A percentile compares a stretch with the other conserved stretches of the same genome.
Evolutionary conservation across 257 asterid genomes (phyloP).

Genomic region (Nicotiana tabacum): DNA sequence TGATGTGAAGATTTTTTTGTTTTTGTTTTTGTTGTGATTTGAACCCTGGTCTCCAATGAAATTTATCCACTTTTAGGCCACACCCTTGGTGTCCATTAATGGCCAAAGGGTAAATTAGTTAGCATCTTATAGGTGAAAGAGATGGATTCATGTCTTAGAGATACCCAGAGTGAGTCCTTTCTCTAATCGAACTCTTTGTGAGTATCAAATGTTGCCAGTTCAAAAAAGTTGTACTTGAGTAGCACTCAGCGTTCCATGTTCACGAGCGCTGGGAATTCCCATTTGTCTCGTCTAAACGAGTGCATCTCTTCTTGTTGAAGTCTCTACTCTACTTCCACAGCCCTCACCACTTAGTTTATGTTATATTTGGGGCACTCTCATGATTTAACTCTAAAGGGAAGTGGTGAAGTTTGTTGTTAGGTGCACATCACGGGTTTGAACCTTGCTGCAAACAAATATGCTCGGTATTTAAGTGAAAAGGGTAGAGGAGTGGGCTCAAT

Average conservation of each 20-base stretch:
- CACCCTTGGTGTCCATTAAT: not conserved
- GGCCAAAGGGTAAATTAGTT: not conserved
- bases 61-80: not conserved
- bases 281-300: not conserved
- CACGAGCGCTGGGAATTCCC: not conserved
- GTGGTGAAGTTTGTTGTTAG: too few relatives aligned
- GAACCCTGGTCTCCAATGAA: not conserved
- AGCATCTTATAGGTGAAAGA: not conserved
- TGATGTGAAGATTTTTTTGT: too few relatives aligned
- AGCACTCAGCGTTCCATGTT: too few relatives aligned
- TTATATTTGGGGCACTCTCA: not conserved
- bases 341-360: not conserved
- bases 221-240: too few relatives aligned
- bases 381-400: not conserved
- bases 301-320: not conserved
- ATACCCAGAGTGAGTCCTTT: not conserved
- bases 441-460: not conserved
- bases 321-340: not conserved
- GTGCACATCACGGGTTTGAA: not conserved
- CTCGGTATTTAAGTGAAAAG: not conserved
- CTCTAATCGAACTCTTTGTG: not conserved
- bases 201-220: not conserved
- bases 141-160: not conserved
- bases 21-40: not conserved
- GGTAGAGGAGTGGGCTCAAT: not conserved